Evolutionary conservation across 148 eudicot species (phyloP).

Genomic region (Dysphania ambrosioides): DNA sequence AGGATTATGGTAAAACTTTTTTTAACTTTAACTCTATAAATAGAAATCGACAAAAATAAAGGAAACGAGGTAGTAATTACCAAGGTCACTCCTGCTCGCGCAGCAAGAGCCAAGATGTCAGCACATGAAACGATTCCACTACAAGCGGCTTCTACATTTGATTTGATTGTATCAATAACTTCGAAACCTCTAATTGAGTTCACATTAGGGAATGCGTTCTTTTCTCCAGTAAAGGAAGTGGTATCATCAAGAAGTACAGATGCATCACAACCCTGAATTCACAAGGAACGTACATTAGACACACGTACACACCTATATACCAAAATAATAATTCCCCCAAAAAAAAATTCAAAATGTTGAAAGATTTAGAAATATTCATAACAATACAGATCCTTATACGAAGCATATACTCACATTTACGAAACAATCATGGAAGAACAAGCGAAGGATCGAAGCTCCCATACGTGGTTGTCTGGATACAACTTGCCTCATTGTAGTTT

Average conservation of each 20-base stretch:
- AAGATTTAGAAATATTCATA: too few relatives aligned
- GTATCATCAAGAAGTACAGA: not conserved
- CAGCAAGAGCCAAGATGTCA: not conserved
- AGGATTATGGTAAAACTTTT: too few relatives aligned
- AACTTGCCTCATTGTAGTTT: conserved; percentile 21
- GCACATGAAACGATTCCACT: not conserved
- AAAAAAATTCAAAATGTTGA: too few relatives aligned
- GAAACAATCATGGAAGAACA: conserved; percentile 40
- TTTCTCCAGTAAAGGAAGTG: not conserved
- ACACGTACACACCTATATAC: too few relatives aligned
- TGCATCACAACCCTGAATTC: conserved; percentile 1
- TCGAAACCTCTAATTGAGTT: not conserved
- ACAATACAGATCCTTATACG: too few relatives aligned
- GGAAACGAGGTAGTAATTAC: not conserved
- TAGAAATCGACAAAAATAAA: too few relatives aligned
- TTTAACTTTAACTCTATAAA: not conserved
- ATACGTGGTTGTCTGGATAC: conserved; percentile 25
- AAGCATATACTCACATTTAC: conserved; percentile 31
- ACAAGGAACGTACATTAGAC: too few relatives aligned
- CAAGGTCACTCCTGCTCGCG: not conserved
- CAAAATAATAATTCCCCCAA: too few relatives aligned
- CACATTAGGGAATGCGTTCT: not conserved
- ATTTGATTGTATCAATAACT: not conserved
- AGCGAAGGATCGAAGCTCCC: conserved; percentile 35
- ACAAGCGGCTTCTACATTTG: not conserved